phyloP scores from a whole-genome alignment of 495 filamentous ascomycete genomes.

The Platismatia glauca region DNA sequence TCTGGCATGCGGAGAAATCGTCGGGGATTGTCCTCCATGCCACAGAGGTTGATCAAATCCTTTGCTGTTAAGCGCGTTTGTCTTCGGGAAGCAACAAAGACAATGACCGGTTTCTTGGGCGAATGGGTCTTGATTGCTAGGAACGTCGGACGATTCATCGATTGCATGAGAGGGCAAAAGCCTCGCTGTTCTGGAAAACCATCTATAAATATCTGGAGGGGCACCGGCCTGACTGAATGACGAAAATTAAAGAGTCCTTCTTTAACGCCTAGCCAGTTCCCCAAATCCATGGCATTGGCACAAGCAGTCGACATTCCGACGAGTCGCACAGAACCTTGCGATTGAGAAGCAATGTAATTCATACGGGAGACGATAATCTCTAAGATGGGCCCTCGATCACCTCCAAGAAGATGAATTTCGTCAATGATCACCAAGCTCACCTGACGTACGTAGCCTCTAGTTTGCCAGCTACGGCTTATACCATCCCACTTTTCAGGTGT shows the following conservation, averaged over 20 bases:
- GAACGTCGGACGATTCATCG: slow-evolving; percentile 97
- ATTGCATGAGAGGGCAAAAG: slow-evolving; percentile 97
- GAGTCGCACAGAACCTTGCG: slow-evolving; percentile 74
- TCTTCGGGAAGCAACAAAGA: slow-evolving; percentile 91
- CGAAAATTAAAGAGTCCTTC: slow-evolving; percentile 96
- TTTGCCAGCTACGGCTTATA: slow-evolving; percentile 97
- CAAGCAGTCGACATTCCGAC: slow-evolving; percentile 98
- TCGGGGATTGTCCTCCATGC: slow-evolving; percentile 95
- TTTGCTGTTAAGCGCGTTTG: slow-evolving; percentile 93
- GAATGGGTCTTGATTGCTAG: slow-evolving; percentile 93
- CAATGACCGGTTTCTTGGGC: slow-evolving; percentile 93
- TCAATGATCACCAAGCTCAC: slow-evolving; percentile 97
- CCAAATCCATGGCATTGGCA: slow-evolving; percentile 89
- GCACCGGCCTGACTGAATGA: slow-evolving; percentile 94
- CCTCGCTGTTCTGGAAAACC: slow-evolving; percentile 92
- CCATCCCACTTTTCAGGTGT: slow-evolving; percentile 99
- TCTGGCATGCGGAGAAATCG: slow-evolving; percentile 90
- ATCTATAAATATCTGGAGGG: slow-evolving; percentile 92
- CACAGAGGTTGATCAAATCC: slow-evolving; percentile 93
- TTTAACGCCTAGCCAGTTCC: slow-evolving; percentile 95
- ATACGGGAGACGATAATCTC: slow-evolving; percentile 99
- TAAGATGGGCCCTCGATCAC: slow-evolving; percentile 91
- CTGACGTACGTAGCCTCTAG: slow-evolving; percentile 86
- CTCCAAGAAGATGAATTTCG: slow-evolving; percentile 93
- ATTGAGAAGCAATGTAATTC: slow-evolving; percentile 96